Conservation (phyloP, 73 alveolate species). For the Paramecium sexaurelia region DNA sequence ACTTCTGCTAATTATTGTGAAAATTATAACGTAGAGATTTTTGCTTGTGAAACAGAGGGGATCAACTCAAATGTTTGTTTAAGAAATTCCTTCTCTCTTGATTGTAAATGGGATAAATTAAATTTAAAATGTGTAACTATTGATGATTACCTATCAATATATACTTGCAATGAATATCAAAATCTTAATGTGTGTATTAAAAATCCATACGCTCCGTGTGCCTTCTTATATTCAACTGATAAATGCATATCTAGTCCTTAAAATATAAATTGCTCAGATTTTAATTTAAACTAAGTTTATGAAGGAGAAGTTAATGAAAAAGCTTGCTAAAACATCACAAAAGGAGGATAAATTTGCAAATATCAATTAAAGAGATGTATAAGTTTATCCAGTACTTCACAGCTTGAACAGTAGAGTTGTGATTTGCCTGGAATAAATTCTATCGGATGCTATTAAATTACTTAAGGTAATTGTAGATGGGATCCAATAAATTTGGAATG, state of each 20-base stretch:
- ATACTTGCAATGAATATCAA: neutral
- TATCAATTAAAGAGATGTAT: neutral
- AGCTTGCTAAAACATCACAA: neutral
- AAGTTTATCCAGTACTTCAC: neutral
- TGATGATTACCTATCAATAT: neutral
- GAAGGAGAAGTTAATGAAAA: neutral
- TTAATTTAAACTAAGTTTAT: neutral
- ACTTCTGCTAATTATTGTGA: neutral
- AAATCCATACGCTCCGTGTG: conserved; percentile 21
- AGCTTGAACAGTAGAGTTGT: neutral
- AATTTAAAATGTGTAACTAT: neutral
- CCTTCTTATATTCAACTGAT: neutral
- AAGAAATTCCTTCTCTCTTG: neutral
- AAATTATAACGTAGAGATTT: neutral
- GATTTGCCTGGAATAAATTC: neutral
- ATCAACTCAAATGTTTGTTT: neutral
- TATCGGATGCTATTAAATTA: neutral
- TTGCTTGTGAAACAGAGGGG: neutral
- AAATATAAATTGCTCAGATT: neutral
- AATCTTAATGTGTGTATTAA: neutral
- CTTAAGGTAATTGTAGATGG: neutral
- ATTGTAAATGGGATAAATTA: conserved; percentile 13
- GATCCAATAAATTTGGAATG: neutral
- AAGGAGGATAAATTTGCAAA: neutral
- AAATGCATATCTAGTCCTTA: neutral